A percentile compares a stretch with the other conserved stretches of the same genome.
These are phyloP conservation scores for Aspergillus arachidicola DNA, from an alignment of 2,329 filamentous ascomycete species.

Conservation along the genomic window DNA sequence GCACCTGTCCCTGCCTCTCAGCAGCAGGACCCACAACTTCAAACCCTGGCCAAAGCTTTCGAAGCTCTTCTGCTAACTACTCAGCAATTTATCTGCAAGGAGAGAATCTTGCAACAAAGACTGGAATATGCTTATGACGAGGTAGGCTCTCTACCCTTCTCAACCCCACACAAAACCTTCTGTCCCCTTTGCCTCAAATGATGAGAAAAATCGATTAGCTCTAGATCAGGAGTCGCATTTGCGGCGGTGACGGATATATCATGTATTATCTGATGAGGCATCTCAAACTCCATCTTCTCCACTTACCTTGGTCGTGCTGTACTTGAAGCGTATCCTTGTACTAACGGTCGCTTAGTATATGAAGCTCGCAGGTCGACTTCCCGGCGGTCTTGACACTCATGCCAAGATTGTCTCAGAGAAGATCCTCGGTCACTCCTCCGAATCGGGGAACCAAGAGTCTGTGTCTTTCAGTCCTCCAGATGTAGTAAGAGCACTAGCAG, in stretches of 20 bases:
- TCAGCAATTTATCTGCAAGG: conserved; percentile 42
- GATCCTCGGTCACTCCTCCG: conserved; percentile 33
- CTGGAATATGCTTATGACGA: conserved; percentile 43
- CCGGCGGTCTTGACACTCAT: conserved; percentile 34
- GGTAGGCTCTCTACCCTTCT: conserved; percentile 33
- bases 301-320: conserved; percentile 12
- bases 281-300: conserved; percentile 17
- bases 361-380: conserved; percentile 35
- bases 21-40: conserved; percentile 39
- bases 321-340: conserved; percentile 7
- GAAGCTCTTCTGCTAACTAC: conserved; percentile 46
- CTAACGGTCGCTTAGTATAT: conserved; percentile 40
- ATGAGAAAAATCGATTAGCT: conserved; percentile 67
- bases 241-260: conserved; percentile 65
- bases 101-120: conserved; percentile 40
- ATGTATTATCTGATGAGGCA: conserved; percentile 56
- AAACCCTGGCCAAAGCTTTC: conserved; percentile 42
- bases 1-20: conserved; percentile 29
- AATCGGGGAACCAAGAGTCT: conserved; percentile 47
- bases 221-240: conserved; percentile 75
- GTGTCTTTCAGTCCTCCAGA: conserved; percentile 67
- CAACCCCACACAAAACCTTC: neutral
- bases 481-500: conserved; percentile 58
- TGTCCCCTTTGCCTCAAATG: conserved; percentile 40
- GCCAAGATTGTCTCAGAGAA: conserved; percentile 32